Evolutionary conservation across 108 stramenopile species (phyloP).

Genomic region (Fragilaria crotonensis): DNA sequence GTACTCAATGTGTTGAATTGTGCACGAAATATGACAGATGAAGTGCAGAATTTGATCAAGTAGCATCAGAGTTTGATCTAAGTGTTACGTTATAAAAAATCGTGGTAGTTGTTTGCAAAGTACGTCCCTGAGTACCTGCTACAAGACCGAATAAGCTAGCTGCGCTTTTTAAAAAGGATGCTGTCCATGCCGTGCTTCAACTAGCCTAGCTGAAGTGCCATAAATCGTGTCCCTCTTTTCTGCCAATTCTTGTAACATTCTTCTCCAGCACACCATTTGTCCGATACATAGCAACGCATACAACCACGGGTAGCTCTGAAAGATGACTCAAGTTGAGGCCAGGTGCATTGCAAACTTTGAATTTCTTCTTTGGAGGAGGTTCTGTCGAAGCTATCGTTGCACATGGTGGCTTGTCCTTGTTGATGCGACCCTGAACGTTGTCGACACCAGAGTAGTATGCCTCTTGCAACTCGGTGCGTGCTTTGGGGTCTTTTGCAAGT

Average conservation of each 20-base stretch:
- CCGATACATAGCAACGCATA: slow-evolving; percentile 86
- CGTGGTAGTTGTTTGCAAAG: too few relatives aligned
- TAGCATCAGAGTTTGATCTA: too few relatives aligned
- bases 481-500: slow-evolving; percentile 25
- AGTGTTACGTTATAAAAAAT: too few relatives aligned
- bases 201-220: slow-evolving; percentile 83
- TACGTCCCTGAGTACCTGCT: too few relatives aligned
- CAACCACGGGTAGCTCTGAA: slow-evolving; percentile 64
- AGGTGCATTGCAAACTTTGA: background rate
- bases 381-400: background rate
- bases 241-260: slow-evolving; percentile 63
- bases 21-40: too few relatives aligned
- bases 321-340: slow-evolving; percentile 15
- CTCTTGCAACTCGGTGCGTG: slow-evolving; percentile 6
- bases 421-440: slow-evolving; percentile 39
- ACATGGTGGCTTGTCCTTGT: slow-evolving; percentile 27
- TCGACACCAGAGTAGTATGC: slow-evolving; percentile 16
- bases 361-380: slow-evolving; percentile 9
- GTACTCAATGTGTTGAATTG: too few relatives aligned
- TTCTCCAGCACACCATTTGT: slow-evolving; percentile 75
- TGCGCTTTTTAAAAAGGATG: too few relatives aligned
- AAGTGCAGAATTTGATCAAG: too few relatives aligned
- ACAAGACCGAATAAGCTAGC: too few relatives aligned
- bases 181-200: too few relatives aligned
- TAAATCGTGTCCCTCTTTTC: slow-evolving; percentile 65